Conservation (phyloP, 2,329 filamentous ascomycete genomes). For the Fusarium setosum region DNA sequence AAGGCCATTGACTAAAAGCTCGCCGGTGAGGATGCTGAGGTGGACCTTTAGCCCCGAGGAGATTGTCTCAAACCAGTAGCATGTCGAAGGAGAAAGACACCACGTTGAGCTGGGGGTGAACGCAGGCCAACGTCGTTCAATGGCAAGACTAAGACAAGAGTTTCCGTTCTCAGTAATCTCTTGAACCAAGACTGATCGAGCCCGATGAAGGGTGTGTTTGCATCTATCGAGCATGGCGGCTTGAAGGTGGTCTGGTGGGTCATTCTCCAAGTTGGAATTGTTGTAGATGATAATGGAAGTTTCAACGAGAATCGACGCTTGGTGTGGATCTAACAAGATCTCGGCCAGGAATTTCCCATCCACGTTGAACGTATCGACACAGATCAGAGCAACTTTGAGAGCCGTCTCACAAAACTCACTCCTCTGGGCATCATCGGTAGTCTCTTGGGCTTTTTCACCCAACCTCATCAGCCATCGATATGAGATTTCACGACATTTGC, state of each 20-base stretch:
- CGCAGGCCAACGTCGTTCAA: slow-evolving; percentile 26
- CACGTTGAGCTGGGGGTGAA: slow-evolving; percentile 8
- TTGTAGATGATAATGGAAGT: slow-evolving; percentile 19
- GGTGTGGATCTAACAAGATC: slow-evolving; percentile 3
- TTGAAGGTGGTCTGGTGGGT: not conserved
- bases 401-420: slow-evolving; percentile 8
- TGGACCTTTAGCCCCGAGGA: slow-evolving; percentile 2
- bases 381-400: slow-evolving; percentile 20
- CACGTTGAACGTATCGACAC: slow-evolving; percentile 27
- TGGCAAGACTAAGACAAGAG: slow-evolving; percentile 22
- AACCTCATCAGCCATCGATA: slow-evolving; percentile 23
- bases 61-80: slow-evolving; percentile 23
- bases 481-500: slow-evolving; percentile 6
- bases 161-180: not conserved
- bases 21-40: slow-evolving; percentile 24
- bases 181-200: not conserved
- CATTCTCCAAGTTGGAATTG: not conserved
- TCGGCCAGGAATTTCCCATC: not conserved
- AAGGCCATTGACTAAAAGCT: slow-evolving; percentile 15
- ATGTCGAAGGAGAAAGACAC: not conserved
- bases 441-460: not conserved
- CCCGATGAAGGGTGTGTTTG: slow-evolving; percentile 15
- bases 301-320: slow-evolving; percentile 29
- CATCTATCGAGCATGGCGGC: slow-evolving; percentile 18
- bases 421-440: slow-evolving; percentile 8